Evolutionary conservation across 2,329 filamentous ascomycete species (phyloP).

Genomic region (Fusarium nisikadoi): DNA sequence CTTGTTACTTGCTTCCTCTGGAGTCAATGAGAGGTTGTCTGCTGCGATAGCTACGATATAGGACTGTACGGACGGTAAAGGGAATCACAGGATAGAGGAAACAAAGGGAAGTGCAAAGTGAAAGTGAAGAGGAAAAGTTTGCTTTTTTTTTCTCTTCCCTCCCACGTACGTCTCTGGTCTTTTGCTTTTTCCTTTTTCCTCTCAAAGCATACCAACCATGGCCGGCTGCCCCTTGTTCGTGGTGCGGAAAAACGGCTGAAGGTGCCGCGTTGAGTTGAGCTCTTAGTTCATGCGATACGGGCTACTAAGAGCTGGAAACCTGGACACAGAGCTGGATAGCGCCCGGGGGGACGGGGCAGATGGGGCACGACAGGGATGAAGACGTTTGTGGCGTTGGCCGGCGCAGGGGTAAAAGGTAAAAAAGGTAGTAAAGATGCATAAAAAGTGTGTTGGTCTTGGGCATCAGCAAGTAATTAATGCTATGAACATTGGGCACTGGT

Average conservation of each 20-base stretch:
- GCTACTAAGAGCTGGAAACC: slow-evolving; percentile 11
- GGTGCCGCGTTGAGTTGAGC: slow-evolving; percentile 35
- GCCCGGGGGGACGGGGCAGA: neutral
- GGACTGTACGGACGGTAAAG: slow-evolving; percentile 1
- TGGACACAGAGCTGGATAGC: slow-evolving; percentile 10
- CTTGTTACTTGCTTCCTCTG: neutral
- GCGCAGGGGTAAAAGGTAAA: slow-evolving; percentile 24
- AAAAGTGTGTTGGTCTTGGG: neutral
- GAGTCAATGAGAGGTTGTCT: neutral
- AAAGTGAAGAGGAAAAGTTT: slow-evolving; percentile 13
- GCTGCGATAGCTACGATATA: neutral
- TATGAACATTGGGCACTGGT: neutral
- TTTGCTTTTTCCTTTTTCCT: neutral
- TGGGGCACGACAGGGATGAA: slow-evolving; percentile 9
- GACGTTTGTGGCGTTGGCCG: slow-evolving; percentile 33
- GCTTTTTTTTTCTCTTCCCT: neutral
- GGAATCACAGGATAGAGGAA: slow-evolving; percentile 12
- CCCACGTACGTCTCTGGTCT: slow-evolving; percentile 1
- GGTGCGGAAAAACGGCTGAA: slow-evolving; percentile 31
- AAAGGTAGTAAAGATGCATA: slow-evolving; percentile 12
- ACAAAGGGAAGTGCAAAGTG: slow-evolving; percentile 15
- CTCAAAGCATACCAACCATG: slow-evolving; percentile 6
- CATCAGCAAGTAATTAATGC: neutral
- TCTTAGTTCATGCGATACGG: slow-evolving; percentile 11
- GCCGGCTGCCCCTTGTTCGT: slow-evolving; percentile 16